Percentiles rank a stretch among this genome's conserved stretches.
These are phyloP conservation scores for Polychaeton citri DNA, from an alignment of 2,329 filamentous ascomycete species.

Conservation along the genomic window DNA sequence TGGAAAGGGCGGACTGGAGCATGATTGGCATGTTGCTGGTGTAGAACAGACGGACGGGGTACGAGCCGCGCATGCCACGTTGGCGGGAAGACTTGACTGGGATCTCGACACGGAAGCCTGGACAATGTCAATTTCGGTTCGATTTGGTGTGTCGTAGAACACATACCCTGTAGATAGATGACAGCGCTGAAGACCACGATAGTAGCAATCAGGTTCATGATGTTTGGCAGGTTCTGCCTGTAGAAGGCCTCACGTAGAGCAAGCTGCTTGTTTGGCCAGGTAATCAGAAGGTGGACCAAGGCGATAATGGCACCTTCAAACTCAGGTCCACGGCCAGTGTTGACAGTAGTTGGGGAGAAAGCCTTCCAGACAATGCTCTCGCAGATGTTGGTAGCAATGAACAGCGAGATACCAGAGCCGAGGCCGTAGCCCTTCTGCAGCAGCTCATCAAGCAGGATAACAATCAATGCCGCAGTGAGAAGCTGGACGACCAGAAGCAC, in stretches of 20 bases:
- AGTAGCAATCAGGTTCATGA: conserved; percentile 96
- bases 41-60: conserved; percentile 98
- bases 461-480: conserved; percentile 92
- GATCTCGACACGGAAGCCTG: conserved; percentile 99
- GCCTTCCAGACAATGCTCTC: conserved; percentile 99
- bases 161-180: conserved; percentile 59
- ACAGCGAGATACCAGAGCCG: conserved; percentile 95
- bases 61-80: conserved; percentile 94
- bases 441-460: conserved; percentile 97
- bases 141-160: neutral
- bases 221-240: conserved; percentile 96
- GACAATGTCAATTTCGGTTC: conserved; percentile 30
- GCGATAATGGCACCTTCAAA: conserved; percentile 98
- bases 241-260: conserved; percentile 98
- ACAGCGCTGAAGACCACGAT: conserved; percentile 89
- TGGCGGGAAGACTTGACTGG: conserved; percentile 99
- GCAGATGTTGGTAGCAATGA: conserved; percentile 99
- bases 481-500: conserved; percentile 97
- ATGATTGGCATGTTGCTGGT: conserved; percentile 99
- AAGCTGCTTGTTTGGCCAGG: conserved; percentile 98
- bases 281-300: conserved; percentile 93
- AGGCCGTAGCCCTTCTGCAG: conserved; percentile 99
- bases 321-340: conserved; percentile 96
- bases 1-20: conserved; percentile 95
- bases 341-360: conserved; percentile 97